phyloP scores from a whole-genome alignment of 257 asterid species.

The Solanum bukasovii region DNA sequence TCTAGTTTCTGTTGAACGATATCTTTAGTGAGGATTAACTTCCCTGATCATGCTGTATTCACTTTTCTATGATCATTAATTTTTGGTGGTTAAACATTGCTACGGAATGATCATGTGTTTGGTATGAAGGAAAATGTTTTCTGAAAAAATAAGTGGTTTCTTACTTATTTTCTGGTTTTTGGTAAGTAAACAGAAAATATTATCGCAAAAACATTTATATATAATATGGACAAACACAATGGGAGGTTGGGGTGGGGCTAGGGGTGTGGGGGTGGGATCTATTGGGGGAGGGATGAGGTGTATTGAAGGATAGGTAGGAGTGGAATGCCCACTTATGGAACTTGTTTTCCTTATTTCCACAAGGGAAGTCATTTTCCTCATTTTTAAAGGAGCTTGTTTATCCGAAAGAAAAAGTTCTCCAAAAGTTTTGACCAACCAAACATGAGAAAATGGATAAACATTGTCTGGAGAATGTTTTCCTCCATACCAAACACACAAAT shows the following conservation, averaged over 20 bases:
- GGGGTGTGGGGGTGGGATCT: neutral
- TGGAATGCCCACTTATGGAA: neutral
- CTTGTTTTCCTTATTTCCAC: neutral
- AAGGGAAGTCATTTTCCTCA: neutral
- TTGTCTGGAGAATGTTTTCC: neutral
- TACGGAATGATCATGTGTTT: neutral
- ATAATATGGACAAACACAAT: neutral
- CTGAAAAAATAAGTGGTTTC: neutral
- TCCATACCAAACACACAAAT: neutral
- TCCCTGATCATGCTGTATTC: neutral
- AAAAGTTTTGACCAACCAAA: neutral
- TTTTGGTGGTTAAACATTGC: neutral
- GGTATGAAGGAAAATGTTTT: neutral
- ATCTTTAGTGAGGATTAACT: neutral
- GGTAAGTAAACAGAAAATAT: neutral
- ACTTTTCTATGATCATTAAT: neutral
- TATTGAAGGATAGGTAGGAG: neutral
- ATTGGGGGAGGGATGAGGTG: neutral
- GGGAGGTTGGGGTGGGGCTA: neutral
- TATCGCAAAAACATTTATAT: neutral
- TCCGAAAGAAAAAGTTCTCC: neutral
- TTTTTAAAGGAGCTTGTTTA: neutral
- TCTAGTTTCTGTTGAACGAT: neutral
- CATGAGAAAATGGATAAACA: neutral
- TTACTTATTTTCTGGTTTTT: neutral